Conservation (phyloP, 768 basidiomycete species). For the Lentinula detonsa region DNA sequence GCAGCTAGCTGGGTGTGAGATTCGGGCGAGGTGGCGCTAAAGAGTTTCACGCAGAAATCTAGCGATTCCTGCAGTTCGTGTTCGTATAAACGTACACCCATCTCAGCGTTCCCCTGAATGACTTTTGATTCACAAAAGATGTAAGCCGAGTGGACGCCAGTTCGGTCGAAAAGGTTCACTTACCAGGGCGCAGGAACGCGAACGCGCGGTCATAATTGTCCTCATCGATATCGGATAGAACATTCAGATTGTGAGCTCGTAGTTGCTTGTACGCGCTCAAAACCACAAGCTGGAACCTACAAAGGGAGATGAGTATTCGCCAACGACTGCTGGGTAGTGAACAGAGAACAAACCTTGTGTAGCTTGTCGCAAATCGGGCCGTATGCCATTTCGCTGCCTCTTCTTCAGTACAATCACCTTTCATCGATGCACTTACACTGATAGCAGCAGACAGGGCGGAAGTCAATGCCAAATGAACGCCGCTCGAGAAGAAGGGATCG, state of each 20-base stretch:
- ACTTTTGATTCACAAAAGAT: constrained; percentile 31
- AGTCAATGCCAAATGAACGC: constrained; percentile 58
- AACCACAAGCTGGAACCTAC: constrained; percentile 62
- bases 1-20: constrained; percentile 39
- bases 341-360: constrained; percentile 38
- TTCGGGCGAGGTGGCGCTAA: constrained; percentile 62
- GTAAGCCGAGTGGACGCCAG: neutral
- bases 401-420: constrained; percentile 40
- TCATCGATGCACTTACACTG: constrained; percentile 50
- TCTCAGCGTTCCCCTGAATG: constrained; percentile 75
- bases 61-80: constrained; percentile 69
- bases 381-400: constrained; percentile 52
- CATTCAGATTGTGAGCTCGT: constrained; percentile 46
- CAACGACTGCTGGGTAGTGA: neutral
- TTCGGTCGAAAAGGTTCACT: constrained; percentile 8
- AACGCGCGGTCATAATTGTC: constrained; percentile 70
- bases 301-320: neutral
- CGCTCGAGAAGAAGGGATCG: constrained; percentile 62
- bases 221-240: constrained; percentile 59
- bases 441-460: constrained; percentile 55
- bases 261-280: constrained; percentile 72
- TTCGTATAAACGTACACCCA: constrained; percentile 67
- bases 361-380: constrained; percentile 47
- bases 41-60: constrained; percentile 74
- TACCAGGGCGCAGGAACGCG: constrained; percentile 55